A percentile compares a stretch with the other conserved stretches of the same genome.
Evolutionary conservation across 345 rosid genomes (phyloP).

Genomic region (Citrus mangshanensis): DNA sequence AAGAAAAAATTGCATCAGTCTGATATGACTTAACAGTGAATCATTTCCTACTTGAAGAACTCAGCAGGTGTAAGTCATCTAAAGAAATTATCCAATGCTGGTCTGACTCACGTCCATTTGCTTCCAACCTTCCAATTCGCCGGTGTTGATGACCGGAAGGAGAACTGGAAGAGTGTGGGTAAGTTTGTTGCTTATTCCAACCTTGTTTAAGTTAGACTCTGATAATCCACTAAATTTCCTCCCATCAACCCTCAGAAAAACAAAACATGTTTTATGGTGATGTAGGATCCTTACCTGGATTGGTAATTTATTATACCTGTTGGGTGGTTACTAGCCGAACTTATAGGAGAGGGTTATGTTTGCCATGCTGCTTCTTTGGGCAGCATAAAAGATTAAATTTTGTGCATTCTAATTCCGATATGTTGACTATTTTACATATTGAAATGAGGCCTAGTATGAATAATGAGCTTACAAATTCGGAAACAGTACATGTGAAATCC

Average conservation of each 20-base stretch:
- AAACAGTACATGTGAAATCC: background rate
- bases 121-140: conserved; percentile 89
- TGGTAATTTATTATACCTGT: background rate
- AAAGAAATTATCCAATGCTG: conserved; percentile 78
- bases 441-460: background rate
- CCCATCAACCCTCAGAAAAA: background rate
- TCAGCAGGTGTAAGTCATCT: conserved; percentile 79
- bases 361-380: background rate
- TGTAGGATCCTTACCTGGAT: background rate
- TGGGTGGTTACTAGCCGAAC: background rate
- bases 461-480: background rate
- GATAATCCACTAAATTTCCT: background rate
- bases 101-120: conserved; percentile 84
- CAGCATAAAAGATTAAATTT: background rate
- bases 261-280: background rate
- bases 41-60: conserved; percentile 44
- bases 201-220: background rate
- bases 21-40: conserved; percentile 11
- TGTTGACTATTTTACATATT: background rate
- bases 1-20: background rate
- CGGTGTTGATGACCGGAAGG: conserved; percentile 77
- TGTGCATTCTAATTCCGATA: background rate
- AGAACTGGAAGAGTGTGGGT: conserved; percentile 86
- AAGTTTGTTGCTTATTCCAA: conserved; percentile 16
- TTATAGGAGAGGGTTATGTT: background rate